phyloP scores from a whole-genome alignment of 371 early-diverging fungal species.

The Mortierella sp. region DNA sequence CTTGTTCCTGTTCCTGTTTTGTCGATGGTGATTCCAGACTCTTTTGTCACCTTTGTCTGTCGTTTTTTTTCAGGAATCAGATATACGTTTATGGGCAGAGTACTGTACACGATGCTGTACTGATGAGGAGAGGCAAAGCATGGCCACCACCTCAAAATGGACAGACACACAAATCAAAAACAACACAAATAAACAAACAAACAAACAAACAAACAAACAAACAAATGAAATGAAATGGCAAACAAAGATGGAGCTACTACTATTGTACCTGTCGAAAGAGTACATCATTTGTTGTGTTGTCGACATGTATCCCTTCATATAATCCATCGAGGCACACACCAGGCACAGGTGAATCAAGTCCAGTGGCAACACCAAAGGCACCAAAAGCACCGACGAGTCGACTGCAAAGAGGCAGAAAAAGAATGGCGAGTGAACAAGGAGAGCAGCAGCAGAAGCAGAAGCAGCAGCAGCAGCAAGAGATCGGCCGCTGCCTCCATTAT shows the following conservation, averaged over 20 bases:
- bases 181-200: neutral
- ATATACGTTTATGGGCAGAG: no score
- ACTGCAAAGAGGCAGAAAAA: neutral
- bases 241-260: neutral
- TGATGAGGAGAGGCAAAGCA: neutral
- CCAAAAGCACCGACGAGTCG: neutral
- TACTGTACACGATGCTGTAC: no score
- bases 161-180: no score
- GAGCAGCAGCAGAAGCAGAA: neutral
- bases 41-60: neutral
- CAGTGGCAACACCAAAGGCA: slow-evolving; percentile 2
- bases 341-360: neutral
- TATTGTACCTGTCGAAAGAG: neutral
- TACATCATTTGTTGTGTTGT: neutral
- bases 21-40: neutral
- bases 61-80: neutral
- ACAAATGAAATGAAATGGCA: neutral
- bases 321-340: neutral
- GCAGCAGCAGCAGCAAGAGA: neutral
- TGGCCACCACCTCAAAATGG: neutral
- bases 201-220: neutral
- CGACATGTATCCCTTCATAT: neutral
- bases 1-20: neutral
- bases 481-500: no score
- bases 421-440: neutral